A percentile compares a stretch with the other conserved stretches of the same genome.
Evolutionary conservation across 139 green algal species (phyloP).

Genomic region (Parachlorella kessleri): DNA sequence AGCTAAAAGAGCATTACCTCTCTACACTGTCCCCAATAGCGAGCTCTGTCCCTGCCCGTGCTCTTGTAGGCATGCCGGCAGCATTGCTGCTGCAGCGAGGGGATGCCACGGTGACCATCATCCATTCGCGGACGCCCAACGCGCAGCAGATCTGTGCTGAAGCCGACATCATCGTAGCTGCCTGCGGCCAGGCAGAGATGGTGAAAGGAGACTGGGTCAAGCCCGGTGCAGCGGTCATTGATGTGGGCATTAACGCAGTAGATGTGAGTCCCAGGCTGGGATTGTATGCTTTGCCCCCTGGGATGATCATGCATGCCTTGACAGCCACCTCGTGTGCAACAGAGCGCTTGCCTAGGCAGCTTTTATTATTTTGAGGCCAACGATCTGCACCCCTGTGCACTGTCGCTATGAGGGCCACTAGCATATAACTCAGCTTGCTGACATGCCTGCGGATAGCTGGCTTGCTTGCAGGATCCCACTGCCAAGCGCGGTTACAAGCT

Average conservation of each 20-base stretch:
- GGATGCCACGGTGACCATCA: slow-evolving; percentile 60
- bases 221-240: slow-evolving; percentile 67
- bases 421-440: too few species aligned
- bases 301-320: too few species aligned
- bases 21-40: too few species aligned
- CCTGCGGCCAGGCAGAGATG: slow-evolving; percentile 86
- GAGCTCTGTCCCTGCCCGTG: too few species aligned
- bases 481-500: slow-evolving; percentile 70
- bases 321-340: too few species aligned
- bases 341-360: not conserved
- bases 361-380: not conserved
- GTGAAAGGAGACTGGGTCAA: slow-evolving; percentile 84
- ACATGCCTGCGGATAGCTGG: too few species aligned
- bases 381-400: too few species aligned
- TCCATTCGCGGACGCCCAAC: slow-evolving; percentile 61
- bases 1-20: too few species aligned
- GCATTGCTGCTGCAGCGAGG: slow-evolving; percentile 75
- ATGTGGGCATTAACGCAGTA: slow-evolving; percentile 79
- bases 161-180: slow-evolving; percentile 97
- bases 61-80: slow-evolving; percentile 81
- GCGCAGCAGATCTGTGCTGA: slow-evolving; percentile 66
- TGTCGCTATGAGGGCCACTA: too few species aligned
- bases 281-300: too few species aligned
- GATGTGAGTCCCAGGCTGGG: slow-evolving; percentile 37
- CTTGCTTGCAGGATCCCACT: slow-evolving; percentile 24